These are phyloP conservation scores for Linum lewisii DNA, from an alignment of 345 rosid species.

Conservation along the genomic window DNA sequence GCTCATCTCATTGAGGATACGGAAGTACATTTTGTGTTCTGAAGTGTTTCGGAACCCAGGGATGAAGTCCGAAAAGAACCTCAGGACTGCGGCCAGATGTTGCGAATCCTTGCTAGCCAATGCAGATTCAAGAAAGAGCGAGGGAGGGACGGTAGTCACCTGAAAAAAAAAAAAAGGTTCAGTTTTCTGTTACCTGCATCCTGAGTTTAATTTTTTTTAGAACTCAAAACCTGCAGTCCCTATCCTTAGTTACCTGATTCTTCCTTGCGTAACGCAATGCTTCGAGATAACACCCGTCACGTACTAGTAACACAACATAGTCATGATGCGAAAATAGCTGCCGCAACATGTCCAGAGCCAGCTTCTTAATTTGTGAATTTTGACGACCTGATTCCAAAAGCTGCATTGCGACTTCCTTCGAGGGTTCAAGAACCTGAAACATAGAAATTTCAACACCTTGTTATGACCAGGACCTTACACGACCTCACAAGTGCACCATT, in stretches of 20 bases:
- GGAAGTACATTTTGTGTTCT: constrained; percentile 46
- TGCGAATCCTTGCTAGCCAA: constrained; percentile 62
- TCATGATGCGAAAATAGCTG: constrained; percentile 84
- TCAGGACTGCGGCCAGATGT: constrained; percentile 76
- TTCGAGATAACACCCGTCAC: constrained; percentile 86
- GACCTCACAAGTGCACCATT: not conserved
- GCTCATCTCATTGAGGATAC: constrained; percentile 61
- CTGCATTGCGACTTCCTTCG: constrained; percentile 92
- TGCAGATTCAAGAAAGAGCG: constrained; percentile 78
- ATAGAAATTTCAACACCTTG: constrained; percentile 9
- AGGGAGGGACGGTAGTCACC: constrained; percentile 63
- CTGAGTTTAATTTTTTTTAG: not conserved
- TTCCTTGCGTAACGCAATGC: constrained; percentile 83
- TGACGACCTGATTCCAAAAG: constrained; percentile 74
- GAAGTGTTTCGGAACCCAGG: constrained; percentile 62
- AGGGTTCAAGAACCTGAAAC: constrained; percentile 78
- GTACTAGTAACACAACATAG: constrained; percentile 56
- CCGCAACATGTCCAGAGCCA: constrained; percentile 89
- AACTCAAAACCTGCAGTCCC: not conserved
- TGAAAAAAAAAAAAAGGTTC: constrained; percentile 21
- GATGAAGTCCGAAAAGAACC: constrained; percentile 72
- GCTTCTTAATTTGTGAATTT: constrained; percentile 57
- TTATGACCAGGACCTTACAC: constrained; percentile 1
- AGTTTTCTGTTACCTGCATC: no score
- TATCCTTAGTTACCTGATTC: constrained; percentile 52